phyloP scores from a whole-genome alignment of 768 basidiomycete species.

The Collybia mongolica region DNA sequence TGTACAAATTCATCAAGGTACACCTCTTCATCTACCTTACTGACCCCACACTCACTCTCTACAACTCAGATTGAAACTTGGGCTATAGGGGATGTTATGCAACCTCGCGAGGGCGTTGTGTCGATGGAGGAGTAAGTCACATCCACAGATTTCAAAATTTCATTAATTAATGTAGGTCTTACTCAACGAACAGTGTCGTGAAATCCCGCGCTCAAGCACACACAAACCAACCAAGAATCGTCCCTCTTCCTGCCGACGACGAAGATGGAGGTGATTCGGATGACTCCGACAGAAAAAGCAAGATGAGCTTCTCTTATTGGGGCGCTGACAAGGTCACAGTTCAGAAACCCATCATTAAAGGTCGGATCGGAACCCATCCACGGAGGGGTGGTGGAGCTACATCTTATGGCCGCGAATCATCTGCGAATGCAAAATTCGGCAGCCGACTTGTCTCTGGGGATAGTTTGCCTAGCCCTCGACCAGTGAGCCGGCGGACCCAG shows the following conservation, averaged over 20 bases:
- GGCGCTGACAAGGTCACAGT: constrained; percentile 90
- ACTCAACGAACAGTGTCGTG: constrained; percentile 50
- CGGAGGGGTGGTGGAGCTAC: constrained; percentile 43
- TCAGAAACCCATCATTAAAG: constrained; percentile 71
- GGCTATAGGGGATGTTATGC: constrained; percentile 75
- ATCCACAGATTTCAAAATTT: background rate
- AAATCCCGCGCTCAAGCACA: constrained; percentile 62
- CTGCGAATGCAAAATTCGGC: constrained; percentile 93
- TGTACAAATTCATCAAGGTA: constrained; percentile 93
- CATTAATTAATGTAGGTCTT: constrained; percentile 8
- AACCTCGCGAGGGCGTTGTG: constrained; percentile 78
- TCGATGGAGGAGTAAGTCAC: constrained; percentile 90
- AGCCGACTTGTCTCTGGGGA: constrained; percentile 74
- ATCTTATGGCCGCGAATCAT: constrained; percentile 76
- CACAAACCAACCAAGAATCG: constrained; percentile 54
- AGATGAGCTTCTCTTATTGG: constrained; percentile 95
- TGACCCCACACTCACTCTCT: background rate
- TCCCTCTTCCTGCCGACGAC: constrained; percentile 68
- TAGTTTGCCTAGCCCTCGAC: constrained; percentile 42
- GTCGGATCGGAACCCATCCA: constrained; percentile 34
- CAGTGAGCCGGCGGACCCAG: constrained; percentile 62
- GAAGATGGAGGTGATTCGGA: constrained; percentile 65
- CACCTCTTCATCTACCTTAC: constrained; percentile 10
- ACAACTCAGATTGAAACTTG: constrained; percentile 77
- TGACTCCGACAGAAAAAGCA: constrained; percentile 86